Base-by-base conservation (phyloP, 2,329 filamentous ascomycete genomes). In the Aureobasidium sp. region DNA sequence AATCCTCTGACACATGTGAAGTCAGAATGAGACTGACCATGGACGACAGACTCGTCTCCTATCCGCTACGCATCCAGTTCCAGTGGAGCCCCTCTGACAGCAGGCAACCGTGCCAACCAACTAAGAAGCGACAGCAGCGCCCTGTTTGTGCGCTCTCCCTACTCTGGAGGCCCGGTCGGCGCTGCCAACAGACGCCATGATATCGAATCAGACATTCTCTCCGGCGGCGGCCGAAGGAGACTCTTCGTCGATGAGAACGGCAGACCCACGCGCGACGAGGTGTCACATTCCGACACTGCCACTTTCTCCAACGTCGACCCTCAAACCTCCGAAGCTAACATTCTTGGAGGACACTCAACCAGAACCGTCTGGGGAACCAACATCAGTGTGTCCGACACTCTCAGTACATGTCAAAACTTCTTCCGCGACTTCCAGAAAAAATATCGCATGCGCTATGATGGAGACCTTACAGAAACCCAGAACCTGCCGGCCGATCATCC, bases 291-390 rank as follows among this genome's bases (percentile, higher is more conserved):
- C 5, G 84, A 87, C 70, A 81, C 79, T 5, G 73, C 82, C 0
- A 87, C 85, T 1, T 87, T 87, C 70, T 87, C 85, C 5, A 87
- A 87, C 65, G 71, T 86, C 63, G 82, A 96, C 67, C 91, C 91
- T 0, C 88, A 88, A 65, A 97, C 92, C 7, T 97, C 93, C 2
- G 94, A 99, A 73, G 94, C 94, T 0, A 89, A 97, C 71, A 84
- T 82, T 0, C 84, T 97, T 44, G 93, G 91, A 42, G 94, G 92
- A 1, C 85, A 85, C 63, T 90, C 89, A 42, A 87, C 88, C 62
- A 86, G 88, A 67, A 85, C 95, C 63, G 93, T 99, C 66, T 99
- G 94, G 94, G 94, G 94, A 74, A 99, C 94, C 47, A 97, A 96
- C 42, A 90, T 99, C 55, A 96, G 93, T 5, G 88, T 99, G 59